Percentiles rank a stretch among this genome's conserved stretches.
These are phyloP conservation scores for Candida stauntonica DNA, from an alignment of 805 yeast genomes.

Conservation along the genomic window DNA sequence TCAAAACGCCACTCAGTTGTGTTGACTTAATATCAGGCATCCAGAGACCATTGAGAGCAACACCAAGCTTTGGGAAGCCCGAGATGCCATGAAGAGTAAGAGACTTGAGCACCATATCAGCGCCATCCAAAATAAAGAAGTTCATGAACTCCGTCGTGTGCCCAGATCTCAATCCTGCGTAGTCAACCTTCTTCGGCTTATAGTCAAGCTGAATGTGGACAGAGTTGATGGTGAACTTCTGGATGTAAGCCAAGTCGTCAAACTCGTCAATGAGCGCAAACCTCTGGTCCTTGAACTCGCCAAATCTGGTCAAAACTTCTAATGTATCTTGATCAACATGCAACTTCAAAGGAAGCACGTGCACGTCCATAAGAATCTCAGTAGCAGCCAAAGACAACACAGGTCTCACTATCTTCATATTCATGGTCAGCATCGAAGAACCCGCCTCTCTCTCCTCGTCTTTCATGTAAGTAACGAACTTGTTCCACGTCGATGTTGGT, in stretches of 20 bases:
- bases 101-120: conserved; percentile 60
- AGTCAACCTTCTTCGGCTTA: conserved; percentile 86
- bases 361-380: conserved; percentile 53
- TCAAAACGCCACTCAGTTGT: conserved; percentile 74
- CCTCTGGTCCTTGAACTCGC: conserved; percentile 71
- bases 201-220: conserved; percentile 74
- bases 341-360: conserved; percentile 69
- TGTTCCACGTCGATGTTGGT: conserved; percentile 88
- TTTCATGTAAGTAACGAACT: conserved; percentile 65
- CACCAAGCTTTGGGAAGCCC: conserved; percentile 62
- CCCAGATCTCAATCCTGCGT: conserved; percentile 80
- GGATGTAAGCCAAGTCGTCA: conserved; percentile 66
- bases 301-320: conserved; percentile 76
- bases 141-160: conserved; percentile 84
- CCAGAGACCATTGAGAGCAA: conserved; percentile 66
- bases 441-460: conserved; percentile 66
- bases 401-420: conserved; percentile 60
- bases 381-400: conserved; percentile 58
- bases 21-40: conserved; percentile 80
- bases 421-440: conserved; percentile 53
- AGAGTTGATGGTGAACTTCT: conserved; percentile 58
- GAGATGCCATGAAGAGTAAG: conserved; percentile 68
- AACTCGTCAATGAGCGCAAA: conserved; percentile 54
- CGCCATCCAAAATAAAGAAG: conserved; percentile 83
- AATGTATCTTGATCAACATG: conserved; percentile 93